Percentiles rank a stretch among this genome's conserved stretches.
phyloP scores from a whole-genome alignment of 768 basidiomycete species.

The Podaxis sp. region DNA sequence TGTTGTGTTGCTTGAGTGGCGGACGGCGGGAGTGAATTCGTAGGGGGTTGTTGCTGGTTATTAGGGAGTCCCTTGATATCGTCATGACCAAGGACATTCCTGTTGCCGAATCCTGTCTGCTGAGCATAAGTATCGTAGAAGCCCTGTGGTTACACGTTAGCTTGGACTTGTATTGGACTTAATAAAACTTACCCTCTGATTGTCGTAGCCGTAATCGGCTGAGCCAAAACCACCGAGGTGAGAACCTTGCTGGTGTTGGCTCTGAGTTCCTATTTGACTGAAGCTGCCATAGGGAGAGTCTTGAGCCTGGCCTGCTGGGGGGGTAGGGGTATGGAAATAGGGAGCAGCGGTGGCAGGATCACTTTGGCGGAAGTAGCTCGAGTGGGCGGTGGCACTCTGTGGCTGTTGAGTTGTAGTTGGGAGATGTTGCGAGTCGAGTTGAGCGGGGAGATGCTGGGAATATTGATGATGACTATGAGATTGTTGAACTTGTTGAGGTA shows the following conservation, averaged over 20 bases:
- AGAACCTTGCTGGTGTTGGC: slow-evolving; percentile 58
- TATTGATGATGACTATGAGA: slow-evolving; percentile 50
- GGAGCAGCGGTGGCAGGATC: slow-evolving; percentile 44
- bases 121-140: slow-evolving; percentile 77
- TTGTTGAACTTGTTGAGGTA: slow-evolving; percentile 40
- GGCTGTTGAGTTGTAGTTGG: slow-evolving; percentile 36
- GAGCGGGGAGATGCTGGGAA: slow-evolving; percentile 59
- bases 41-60: slow-evolving; percentile 48
- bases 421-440: slow-evolving; percentile 32
- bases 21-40: slow-evolving; percentile 46
- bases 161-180: slow-evolving; percentile 3
- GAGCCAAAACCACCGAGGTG: slow-evolving; percentile 52
- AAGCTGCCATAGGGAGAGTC: slow-evolving; percentile 62
- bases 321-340: slow-evolving; percentile 78
- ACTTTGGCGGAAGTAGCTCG: slow-evolving; percentile 66
- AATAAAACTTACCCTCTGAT: slow-evolving; percentile 48
- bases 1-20: slow-evolving; percentile 53
- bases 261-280: slow-evolving; percentile 54
- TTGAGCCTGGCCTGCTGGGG: slow-evolving; percentile 61
- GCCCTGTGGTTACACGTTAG: slow-evolving; percentile 37
- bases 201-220: slow-evolving; percentile 71
- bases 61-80: slow-evolving; percentile 69
- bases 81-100: slow-evolving; percentile 66
- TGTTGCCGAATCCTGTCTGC: slow-evolving; percentile 57
- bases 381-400: slow-evolving; percentile 38